Base-by-base conservation (phyloP, 78 protist species). In the Paulinella micropora region DNA sequence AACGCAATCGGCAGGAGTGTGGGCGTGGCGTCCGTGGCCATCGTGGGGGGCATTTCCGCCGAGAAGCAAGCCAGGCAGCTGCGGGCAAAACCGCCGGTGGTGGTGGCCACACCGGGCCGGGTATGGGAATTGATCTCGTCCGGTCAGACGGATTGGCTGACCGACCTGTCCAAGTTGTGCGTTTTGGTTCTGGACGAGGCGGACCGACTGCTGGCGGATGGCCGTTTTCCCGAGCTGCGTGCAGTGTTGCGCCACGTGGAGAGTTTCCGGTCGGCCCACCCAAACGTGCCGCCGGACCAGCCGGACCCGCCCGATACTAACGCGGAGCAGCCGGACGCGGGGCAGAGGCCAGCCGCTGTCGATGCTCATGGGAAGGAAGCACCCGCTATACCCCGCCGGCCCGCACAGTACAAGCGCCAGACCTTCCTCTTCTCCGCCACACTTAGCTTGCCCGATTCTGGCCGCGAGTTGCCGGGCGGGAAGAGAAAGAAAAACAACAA, bases 91-190 rank as follows among this genome's bases (percentile, higher is more conserved):
- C 90, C 90, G 3, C 34, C 90, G 34, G 9, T 87, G 3, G 39
- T 79, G 29, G 90, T 87, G 26, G 83, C 86, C 28, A 87, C 90
- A 3, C 90, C 90, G 37, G 90, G 90, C 34, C 79, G 89, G 2
- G 64, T 86, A 3, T 84, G 88, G 88, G 88, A 39, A n/a, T 32
- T 84, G 31, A 39, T 84, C 6, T 4, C 9, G 64, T 9, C 1
- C 0, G 3, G 1, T 26, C 0, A 34, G 34, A 0, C 0, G 32
- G 26, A 2, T 3, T 34, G 29, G 29, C 86, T 83, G 35, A 0
- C 28, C 3, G 2, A 0, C 0, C 23, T 84, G 39, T 0, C 0
- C 37, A 2, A 6, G 1, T 26, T 84, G 4, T 73, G 88, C 88
- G 28, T 84, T 51, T 34, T 86, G 51, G 89, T 86, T 23, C 82